phyloP scores from a whole-genome alignment of 257 asterid species.

The Forsythia viridissima region DNA sequence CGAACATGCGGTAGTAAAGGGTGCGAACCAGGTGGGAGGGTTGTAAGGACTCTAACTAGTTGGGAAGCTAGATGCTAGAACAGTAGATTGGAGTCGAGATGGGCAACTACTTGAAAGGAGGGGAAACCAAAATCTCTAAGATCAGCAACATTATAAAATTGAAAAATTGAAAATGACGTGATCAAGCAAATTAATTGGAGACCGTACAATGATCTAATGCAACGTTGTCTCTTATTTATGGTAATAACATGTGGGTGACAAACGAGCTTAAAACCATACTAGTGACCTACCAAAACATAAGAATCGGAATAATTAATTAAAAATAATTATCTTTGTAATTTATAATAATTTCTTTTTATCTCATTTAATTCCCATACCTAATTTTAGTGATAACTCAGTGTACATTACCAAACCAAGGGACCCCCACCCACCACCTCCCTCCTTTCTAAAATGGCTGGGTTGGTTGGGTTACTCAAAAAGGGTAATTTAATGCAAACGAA shows the following conservation, averaged over 20 bases:
- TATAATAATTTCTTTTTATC: not conserved
- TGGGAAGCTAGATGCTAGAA: not conserved
- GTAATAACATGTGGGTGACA: not conserved
- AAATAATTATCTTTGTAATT: too few species aligned
- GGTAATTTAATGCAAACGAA: not conserved
- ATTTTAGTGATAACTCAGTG: not conserved
- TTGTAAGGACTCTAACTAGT: not conserved
- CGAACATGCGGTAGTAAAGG: too few species aligned
- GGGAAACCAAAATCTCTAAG: not conserved
- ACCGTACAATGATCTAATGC: not conserved
- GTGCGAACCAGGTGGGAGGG: too few species aligned
- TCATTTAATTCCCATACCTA: not conserved
- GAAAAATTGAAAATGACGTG: not conserved
- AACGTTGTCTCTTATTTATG: not conserved
- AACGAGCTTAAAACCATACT: not conserved
- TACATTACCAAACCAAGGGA: not conserved
- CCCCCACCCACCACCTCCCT: not conserved
- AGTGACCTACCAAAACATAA: too few species aligned
- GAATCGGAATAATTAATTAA: not conserved
- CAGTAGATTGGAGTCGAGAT: not conserved
- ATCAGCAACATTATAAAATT: too few species aligned
- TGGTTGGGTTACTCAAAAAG: not conserved
- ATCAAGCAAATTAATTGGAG: not conserved
- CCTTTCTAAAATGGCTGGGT: not conserved
- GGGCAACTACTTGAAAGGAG: not conserved